These are phyloP conservation scores for Kuraishia borneana DNA, from an alignment of 805 yeast genomes.

Conservation along the genomic window DNA sequence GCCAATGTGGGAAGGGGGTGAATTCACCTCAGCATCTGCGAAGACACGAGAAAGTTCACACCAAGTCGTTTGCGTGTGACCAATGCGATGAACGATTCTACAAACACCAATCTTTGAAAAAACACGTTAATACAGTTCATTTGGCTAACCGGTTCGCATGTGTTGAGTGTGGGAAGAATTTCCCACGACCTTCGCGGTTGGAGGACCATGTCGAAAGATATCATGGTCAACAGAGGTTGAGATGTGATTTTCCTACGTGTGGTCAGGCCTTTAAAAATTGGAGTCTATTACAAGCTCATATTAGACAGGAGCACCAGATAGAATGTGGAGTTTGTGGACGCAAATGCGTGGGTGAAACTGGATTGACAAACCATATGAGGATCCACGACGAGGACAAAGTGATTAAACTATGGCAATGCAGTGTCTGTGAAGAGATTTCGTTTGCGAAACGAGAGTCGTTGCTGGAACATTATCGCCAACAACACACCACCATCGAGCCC, in stretches of 20 bases:
- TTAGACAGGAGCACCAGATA: constrained; percentile 57
- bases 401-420: constrained; percentile 60
- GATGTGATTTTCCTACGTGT: constrained; percentile 57
- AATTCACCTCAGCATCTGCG: constrained; percentile 70
- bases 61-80: constrained; percentile 49
- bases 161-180: constrained; percentile 50
- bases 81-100: constrained; percentile 59
- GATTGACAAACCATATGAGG: constrained; percentile 62
- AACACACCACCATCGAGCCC: constrained; percentile 16
- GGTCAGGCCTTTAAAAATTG: constrained; percentile 51
- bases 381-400: constrained; percentile 47
- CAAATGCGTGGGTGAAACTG: constrained; percentile 62
- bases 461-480: constrained; percentile 39
- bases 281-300: constrained; percentile 64
- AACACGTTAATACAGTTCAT: constrained; percentile 61
- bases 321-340: constrained; percentile 56
- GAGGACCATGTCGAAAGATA: constrained; percentile 53
- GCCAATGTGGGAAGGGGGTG: constrained; percentile 72
- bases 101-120: constrained; percentile 65
- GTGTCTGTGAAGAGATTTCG: constrained; percentile 30
- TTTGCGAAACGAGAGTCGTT: constrained; percentile 50
- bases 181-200: constrained; percentile 53
- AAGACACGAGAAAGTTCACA: constrained; percentile 78
- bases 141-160: constrained; percentile 41
- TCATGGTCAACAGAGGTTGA: constrained; percentile 44